A percentile compares a stretch with the other conserved stretches of the same genome.
Conservation (phyloP, 805 yeast species). For the Candida nanaspora region DNA sequence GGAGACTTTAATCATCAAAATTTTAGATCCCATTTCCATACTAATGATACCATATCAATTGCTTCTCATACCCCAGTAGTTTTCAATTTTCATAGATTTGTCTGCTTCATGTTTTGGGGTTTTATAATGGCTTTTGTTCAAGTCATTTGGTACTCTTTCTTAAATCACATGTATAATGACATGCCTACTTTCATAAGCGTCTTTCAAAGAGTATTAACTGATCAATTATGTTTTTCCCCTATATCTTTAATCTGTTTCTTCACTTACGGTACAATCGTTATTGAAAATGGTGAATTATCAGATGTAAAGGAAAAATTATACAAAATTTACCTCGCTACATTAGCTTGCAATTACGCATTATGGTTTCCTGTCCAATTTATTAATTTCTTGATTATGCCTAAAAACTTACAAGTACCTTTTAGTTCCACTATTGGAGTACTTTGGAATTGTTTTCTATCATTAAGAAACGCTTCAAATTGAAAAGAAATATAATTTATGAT, state of each 20-base stretch:
- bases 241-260: slow-evolving; percentile 73
- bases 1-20: background rate
- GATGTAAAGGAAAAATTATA: slow-evolving; percentile 60
- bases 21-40: background rate
- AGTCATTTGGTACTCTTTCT: slow-evolving; percentile 80
- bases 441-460: slow-evolving; percentile 90
- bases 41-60: background rate
- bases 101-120: slow-evolving; percentile 86
- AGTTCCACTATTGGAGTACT: slow-evolving; percentile 79
- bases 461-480: slow-evolving; percentile 48
- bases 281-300: slow-evolving; percentile 65
- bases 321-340: slow-evolving; percentile 59
- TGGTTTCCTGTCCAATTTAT: slow-evolving; percentile 81
- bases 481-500: no score
- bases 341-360: slow-evolving; percentile 61
- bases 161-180: slow-evolving; percentile 69
- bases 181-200: slow-evolving; percentile 83
- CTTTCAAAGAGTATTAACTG: slow-evolving; percentile 79
- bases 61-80: slow-evolving; percentile 1
- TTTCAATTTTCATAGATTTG: slow-evolving; percentile 64
- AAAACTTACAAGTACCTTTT: slow-evolving; percentile 81
- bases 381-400: slow-evolving; percentile 65
- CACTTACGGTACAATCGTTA: slow-evolving; percentile 72
- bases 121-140: slow-evolving; percentile 74
- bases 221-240: slow-evolving; percentile 87